Base-by-base conservation (phyloP, 2,329 filamentous ascomycete species). In the Falciphora oryzae region DNA sequence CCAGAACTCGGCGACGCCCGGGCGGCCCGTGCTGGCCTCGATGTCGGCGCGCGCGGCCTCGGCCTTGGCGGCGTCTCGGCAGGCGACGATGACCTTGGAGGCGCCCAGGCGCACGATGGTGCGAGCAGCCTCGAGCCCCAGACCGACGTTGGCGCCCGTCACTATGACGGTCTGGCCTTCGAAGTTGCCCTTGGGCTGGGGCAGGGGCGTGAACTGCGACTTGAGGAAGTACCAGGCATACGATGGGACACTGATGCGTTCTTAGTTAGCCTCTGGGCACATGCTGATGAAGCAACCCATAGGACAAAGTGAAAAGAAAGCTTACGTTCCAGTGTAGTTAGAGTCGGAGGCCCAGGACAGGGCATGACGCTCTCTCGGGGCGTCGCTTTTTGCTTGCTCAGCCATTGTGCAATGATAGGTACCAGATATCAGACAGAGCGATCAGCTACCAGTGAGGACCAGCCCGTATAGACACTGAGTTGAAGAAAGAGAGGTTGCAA, bases 1-100 rank as follows among this genome's bases (percentile, higher is more conserved):
- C 82, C 82, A 85, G 16, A 84, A 80, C 58, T 83, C 74, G 29
- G 28, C 65, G 59, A 65, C 62, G 29, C 28, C 67, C 6, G 65
- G 38, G n/a, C 57, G 57, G 14, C 53, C 25, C 16, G 73, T 72
- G 27, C 72, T 69, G 1, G 65, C 64, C 35, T 72, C 71, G 59
- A 83, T 77, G 56, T 74, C 72, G 2, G 68, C 62, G 27, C 75
- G 77, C 59, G 81, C 81, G 0, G 67, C 72, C 61, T 77, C 71
- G 27, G 77, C 78, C 66, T 75, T 75, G 5, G 71, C 68, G 3
- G 73, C 61, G 53, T 70, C 71, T 11, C 78, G 76, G 28, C 76
- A 75, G 29, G 71, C 78, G 31, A 81, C 69, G 44, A 80, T 75
- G 31, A 81, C 71, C 61, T 72, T 73, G 2, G 72, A 69, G 8